phyloP scores from a whole-genome alignment of 768 basidiomycete genomes.

The Amanita rubescens region DNA sequence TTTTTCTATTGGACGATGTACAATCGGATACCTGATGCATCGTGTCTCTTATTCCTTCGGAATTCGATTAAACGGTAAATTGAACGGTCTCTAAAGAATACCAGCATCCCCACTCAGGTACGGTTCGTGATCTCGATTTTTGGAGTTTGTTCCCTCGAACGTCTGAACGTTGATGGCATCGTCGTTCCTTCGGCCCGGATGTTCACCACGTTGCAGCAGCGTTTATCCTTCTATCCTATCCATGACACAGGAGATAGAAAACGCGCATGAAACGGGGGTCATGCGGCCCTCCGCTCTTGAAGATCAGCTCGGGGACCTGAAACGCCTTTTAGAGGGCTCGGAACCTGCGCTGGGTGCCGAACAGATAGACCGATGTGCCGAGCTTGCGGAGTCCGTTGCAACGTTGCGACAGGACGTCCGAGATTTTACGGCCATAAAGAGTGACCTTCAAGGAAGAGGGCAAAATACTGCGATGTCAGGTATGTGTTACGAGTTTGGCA shows the following conservation, averaged over 20 bases:
- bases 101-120: neutral
- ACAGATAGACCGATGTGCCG: neutral
- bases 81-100: neutral
- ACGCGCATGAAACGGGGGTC: neutral
- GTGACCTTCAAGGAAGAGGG: neutral
- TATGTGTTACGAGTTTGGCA: neutral
- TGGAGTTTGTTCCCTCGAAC: neutral
- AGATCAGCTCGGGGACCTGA: neutral
- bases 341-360: neutral
- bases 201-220: neutral
- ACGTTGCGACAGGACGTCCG: neutral
- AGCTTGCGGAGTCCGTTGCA: neutral
- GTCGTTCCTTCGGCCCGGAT: neutral
- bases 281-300: neutral
- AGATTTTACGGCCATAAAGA: neutral
- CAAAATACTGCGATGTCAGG: neutral
- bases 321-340: neutral
- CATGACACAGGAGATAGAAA: neutral
- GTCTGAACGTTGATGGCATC: neutral
- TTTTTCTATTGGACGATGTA: no score
- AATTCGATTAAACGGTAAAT: no score
- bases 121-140: neutral
- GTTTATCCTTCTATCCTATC: neutral
- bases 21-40: no score
- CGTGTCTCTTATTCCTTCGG: no score